Conservation (phyloP, 352 stramenopile genomes). For the Phytophthora megakarya region DNA sequence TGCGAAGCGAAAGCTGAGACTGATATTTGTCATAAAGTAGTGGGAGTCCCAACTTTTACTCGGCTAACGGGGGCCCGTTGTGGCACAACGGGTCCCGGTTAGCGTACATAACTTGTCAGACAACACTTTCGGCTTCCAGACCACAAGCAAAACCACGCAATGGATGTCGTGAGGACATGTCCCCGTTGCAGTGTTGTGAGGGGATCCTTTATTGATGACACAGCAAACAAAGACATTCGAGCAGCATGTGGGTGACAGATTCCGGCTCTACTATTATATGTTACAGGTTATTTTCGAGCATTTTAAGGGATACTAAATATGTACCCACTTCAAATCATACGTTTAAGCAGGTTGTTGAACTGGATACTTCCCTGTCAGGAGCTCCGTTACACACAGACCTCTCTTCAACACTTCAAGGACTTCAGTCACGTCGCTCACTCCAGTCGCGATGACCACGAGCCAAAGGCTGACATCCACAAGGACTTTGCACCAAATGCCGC, state of each 20-base stretch:
- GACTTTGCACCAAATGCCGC: not conserved
- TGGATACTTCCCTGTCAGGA: constrained; percentile 23
- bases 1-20: too few species aligned
- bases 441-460: constrained; percentile 19
- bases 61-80: too few species aligned
- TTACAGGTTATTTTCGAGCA: not conserved
- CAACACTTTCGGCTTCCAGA: too few species aligned
- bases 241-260: constrained; percentile 9
- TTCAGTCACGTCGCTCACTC: constrained; percentile 4
- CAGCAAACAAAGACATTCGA: not conserved
- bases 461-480: constrained; percentile 16
- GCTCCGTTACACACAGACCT: constrained; percentile 13
- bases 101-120: too few species aligned
- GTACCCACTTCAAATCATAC: constrained; percentile 1
- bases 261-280: constrained; percentile 15
- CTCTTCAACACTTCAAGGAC: constrained; percentile 17
- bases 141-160: not conserved
- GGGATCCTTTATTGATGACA: not conserved
- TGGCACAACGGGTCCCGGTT: too few species aligned
- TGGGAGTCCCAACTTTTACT: too few species aligned
- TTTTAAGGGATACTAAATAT: not conserved
- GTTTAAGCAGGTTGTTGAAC: constrained; percentile 11
- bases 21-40: too few species aligned
- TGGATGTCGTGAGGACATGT: not conserved
- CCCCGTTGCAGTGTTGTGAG: constrained; percentile 3